Base-by-base conservation (phyloP, 129 eudicot genomes). In the Smallanthus sonchifolius region DNA sequence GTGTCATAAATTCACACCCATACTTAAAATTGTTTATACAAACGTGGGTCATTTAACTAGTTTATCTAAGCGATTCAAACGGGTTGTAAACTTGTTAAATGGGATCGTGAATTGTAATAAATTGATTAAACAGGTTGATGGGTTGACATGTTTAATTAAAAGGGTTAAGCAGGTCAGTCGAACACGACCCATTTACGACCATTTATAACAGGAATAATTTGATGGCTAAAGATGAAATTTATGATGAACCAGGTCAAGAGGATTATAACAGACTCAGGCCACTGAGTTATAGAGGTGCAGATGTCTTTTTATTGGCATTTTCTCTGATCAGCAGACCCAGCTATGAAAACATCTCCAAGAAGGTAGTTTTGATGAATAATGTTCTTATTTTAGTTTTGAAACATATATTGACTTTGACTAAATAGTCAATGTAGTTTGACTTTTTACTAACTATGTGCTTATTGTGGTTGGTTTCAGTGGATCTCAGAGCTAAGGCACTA, bases 261-360 rank as follows among this genome's bases (percentile, higher is more conserved):
- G 97, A 91, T 77, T 91, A 91, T 73, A 91, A 91, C 74, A 83
- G 97, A 75, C 80, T 91, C 32, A 86, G 97, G 81, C 97, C 97
- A 66, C 69, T 91, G 19, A 91, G 96, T 79, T 91, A 91, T 59
- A 88, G 97, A 73, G 97, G 97, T 54, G 97, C 96, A 48, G 97
- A 91, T 83, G 90, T 88, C 8, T 91, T 91, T 70, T 42, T 91
- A 15, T 75, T 91, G 62, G 92, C 95, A 4, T 91, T 91, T 69
- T 91, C 97, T 36, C 87, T 91, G 9, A 79, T 88, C 17, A 91
- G 97, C 83, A 86, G 85, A 67, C 92, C 97, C 59, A 91, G 97
- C 83, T 91, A 86, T 68, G 97, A 91, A 74, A 91, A 91, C 78
- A 86, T 91, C 37, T 69, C 86, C 72, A 91, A 91, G 79, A 91